Evolutionary conservation across 2,329 filamentous ascomycete species (phyloP).

Genomic region (Hypoxylon rubiginosum): DNA sequence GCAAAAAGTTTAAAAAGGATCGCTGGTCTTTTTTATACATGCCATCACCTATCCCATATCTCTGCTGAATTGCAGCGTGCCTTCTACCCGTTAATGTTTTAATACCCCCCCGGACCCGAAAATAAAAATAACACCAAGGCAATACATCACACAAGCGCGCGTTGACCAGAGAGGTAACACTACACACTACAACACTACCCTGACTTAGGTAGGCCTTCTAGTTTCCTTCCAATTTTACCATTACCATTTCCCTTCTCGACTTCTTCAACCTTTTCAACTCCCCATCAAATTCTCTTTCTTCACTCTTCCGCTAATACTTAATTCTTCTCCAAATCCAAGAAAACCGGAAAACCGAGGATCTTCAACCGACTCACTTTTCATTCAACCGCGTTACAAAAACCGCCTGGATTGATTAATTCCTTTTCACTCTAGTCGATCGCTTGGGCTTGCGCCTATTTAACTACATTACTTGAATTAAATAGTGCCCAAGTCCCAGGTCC

Average conservation of each 20-base stretch:
- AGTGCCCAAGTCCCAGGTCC: neutral
- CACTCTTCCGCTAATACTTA: slow-evolving; percentile 11
- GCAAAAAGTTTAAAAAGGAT: neutral
- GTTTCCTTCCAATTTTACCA: slow-evolving; percentile 2
- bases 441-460: slow-evolving; percentile 16
- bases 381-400: slow-evolving; percentile 21
- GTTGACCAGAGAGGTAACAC: slow-evolving; percentile 35
- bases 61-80: neutral
- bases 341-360: neutral
- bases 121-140: slow-evolving; percentile 22
- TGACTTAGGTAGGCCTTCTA: slow-evolving; percentile 20
- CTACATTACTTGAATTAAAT: slow-evolving; percentile 15
- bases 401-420: neutral
- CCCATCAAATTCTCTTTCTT: neutral
- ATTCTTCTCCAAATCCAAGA: neutral
- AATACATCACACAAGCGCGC: slow-evolving; percentile 31
- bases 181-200: slow-evolving; percentile 25
- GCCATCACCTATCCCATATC: neutral
- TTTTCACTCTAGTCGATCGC: slow-evolving; percentile 17
- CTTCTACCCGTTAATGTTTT: neutral
- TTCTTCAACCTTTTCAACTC: slow-evolving; percentile 11
- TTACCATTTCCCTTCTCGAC: slow-evolving; percentile 10
- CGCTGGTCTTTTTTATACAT: neutral
- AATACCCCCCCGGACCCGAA: slow-evolving; percentile 7
- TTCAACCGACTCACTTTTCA: slow-evolving; percentile 15